phyloP scores from a whole-genome alignment of 768 basidiomycete species.

The Hygrocybe punicea region DNA sequence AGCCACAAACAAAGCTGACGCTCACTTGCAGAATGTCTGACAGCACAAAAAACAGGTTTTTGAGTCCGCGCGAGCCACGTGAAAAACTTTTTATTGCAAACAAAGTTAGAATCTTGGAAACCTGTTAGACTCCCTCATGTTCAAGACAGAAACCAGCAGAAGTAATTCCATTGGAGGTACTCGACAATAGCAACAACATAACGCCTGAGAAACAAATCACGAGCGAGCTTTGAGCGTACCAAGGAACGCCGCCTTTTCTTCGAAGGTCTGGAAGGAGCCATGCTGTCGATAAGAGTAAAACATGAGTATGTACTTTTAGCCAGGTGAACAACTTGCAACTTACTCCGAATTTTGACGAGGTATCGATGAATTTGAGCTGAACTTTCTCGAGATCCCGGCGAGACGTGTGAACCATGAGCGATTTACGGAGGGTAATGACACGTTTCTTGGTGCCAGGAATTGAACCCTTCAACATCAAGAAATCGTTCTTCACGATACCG shows the following conservation, averaged over 20 bases:
- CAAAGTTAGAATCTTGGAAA: no score
- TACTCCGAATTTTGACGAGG: conserved; percentile 95
- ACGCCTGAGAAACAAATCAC: conserved; percentile 43
- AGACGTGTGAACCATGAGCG: conserved; percentile 93
- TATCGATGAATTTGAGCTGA: conserved; percentile 97
- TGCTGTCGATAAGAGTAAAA: conserved; percentile 49
- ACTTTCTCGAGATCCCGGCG: conserved; percentile 98
- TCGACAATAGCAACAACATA: conserved; percentile 29
- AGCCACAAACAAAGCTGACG: no score
- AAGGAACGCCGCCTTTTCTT: conserved; percentile 94
- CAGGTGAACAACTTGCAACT: conserved; percentile 26
- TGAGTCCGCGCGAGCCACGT: no score
- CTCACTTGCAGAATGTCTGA: no score
- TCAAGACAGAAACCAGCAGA: no score
- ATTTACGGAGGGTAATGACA: conserved; percentile 95
- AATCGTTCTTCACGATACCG: conserved; percentile 98
- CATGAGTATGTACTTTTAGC: background rate
- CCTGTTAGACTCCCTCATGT: no score
- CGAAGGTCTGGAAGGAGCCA: conserved; percentile 93
- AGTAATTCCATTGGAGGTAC: no score
- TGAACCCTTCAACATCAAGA: conserved; percentile 93
- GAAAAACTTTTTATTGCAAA: no score
- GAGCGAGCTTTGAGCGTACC: conserved; percentile 84
- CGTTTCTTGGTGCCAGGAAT: conserved; percentile 97
- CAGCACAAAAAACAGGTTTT: no score